Conservation (phyloP, 495 filamentous ascomycete genomes). For the Hypoxylon fuscum region DNA sequence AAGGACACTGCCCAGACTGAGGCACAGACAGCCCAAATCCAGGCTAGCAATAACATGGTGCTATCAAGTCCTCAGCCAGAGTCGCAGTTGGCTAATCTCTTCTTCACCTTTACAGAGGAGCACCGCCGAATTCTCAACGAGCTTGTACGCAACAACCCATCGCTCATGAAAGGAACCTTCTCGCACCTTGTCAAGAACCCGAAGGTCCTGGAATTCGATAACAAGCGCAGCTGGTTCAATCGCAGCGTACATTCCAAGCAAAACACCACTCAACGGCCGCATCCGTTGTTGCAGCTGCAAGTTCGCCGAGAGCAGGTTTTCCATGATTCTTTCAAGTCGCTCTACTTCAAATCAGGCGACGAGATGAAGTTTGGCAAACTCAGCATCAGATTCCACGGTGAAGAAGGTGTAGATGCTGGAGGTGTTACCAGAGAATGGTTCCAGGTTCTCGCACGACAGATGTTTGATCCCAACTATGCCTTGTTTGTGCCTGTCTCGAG, state of each 20-base stretch:
- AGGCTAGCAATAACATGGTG: constrained; percentile 71
- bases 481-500: constrained; percentile 96
- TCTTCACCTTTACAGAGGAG: constrained; percentile 98
- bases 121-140: constrained; percentile 99
- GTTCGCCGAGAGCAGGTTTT: constrained; percentile 96
- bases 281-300: constrained; percentile 82
- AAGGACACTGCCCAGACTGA: constrained; percentile 90
- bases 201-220: constrained; percentile 98
- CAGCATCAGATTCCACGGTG: constrained; percentile 95
- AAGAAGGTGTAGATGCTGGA: constrained; percentile 97
- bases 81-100: constrained; percentile 83
- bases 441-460: constrained; percentile 94
- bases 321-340: constrained; percentile 94
- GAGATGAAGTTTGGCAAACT: constrained; percentile 99
- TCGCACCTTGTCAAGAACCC: constrained; percentile 96
- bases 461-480: constrained; percentile 99
- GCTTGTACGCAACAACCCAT: constrained; percentile 93
- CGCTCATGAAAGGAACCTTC: constrained; percentile 98
- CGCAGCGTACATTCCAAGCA: constrained; percentile 87
- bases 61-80: constrained; percentile 82
- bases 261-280: constrained; percentile 63
- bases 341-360: constrained; percentile 93
- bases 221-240: constrained; percentile 99
- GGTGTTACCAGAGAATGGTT: constrained; percentile 99
- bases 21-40: constrained; percentile 59